phyloP scores from a whole-genome alignment of 2,329 filamentous ascomycete genomes.

The Talaromyces sp. region DNA sequence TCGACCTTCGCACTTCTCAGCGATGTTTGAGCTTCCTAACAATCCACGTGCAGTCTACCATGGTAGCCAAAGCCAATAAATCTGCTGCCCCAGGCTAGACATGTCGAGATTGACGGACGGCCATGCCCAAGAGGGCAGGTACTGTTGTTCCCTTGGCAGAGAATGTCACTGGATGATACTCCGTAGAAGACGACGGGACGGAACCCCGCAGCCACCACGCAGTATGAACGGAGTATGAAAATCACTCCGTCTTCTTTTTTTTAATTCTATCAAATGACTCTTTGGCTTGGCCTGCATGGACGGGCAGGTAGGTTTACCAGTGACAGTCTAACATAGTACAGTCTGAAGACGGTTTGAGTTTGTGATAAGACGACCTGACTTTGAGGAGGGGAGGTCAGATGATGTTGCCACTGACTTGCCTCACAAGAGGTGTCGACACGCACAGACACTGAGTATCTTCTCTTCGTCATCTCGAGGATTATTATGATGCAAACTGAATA shows the following conservation, averaged over 20 bases:
- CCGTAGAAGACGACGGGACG: not conserved
- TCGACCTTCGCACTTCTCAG: not conserved
- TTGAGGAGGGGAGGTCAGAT: not conserved
- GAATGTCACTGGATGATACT: not conserved
- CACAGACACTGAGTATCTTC: not conserved
- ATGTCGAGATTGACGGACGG: not conserved
- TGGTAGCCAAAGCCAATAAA: not conserved
- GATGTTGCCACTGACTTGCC: not conserved
- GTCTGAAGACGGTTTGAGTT: not conserved
- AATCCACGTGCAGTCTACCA: not conserved
- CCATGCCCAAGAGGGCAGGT: constrained; percentile 1
- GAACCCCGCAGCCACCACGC: not conserved
- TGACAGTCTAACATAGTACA: not conserved
- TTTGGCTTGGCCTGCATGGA: not conserved
- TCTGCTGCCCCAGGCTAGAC: not conserved
- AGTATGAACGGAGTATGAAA: not conserved
- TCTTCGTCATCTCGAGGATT: not conserved
- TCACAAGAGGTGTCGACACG: not conserved
- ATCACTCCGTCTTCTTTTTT: not conserved
- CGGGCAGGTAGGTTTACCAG: not conserved
- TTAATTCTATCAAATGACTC: not conserved
- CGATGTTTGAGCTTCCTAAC: not conserved
- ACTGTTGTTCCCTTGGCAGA: not conserved
- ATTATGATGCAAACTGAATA: not conserved
- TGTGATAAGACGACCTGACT: not conserved